Evolutionary conservation across 2,329 filamentous ascomycete genomes (phyloP), one percentile per base, ranked within the genome.

Genomic region (Alternaria infectoria): DNA sequence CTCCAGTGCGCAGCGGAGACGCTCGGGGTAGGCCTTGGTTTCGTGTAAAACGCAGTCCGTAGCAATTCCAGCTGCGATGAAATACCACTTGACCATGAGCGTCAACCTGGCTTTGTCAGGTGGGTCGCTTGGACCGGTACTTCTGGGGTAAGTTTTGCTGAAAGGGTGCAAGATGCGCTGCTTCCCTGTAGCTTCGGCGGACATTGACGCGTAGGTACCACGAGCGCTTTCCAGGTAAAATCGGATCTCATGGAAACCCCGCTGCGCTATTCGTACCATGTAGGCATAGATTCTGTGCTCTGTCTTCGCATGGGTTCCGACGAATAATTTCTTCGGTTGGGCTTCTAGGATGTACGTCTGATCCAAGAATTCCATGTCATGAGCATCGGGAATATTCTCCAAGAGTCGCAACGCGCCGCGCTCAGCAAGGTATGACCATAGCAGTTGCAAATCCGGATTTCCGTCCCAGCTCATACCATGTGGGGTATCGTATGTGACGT

Each of bases 91-190:
- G 9, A 65, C 43, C 36, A 63, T 54, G 1, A 64, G 55, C 4
- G 61, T 59, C 2, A 63, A 44, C 15, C 54, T 50, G 8, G 58
- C 55, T 52, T 46, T 56, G 26, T 64, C 61, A 25, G 54, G 32
- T 21, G 54, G 45, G 4, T 56, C 56, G 15, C 58, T 44, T 12
- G 26, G n/a, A 6, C 23, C n/a, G 10, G 47, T 30, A n/a, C 25
- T 45, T 25, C 54, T 65, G 5, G 62, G 58, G 15, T 47, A 65
- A 12, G 55, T 61, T 12, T 67, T 69, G 46, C 61, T 63, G 46
- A 69, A 69, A 17, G 66, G 66, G 21, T 69, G 66, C 11, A 62
- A 19, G 12, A 69, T 28, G 28, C 62, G 51, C 30, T 67, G 59
- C 17, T 49, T 60, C 23, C 51, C 54, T 8, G 61, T 43, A 17